Conservation (phyloP, 768 basidiomycete genomes). For the Rhizopogon vulgaris region DNA sequence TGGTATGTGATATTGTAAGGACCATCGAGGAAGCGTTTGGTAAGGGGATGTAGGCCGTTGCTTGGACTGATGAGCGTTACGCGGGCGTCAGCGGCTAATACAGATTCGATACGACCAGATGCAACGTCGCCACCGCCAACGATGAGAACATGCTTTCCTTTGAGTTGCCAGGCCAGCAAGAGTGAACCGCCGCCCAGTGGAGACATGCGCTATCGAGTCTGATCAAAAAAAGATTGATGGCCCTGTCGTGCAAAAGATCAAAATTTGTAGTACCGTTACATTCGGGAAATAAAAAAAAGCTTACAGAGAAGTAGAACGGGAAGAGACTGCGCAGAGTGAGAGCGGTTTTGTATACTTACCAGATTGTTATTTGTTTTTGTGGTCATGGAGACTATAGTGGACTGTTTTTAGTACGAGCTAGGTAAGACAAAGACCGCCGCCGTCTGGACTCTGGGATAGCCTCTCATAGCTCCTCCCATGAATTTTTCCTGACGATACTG, state of each 20-base stretch:
- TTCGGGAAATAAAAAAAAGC: background rate
- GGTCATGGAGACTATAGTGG: constrained; percentile 13
- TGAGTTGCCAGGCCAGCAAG: constrained; percentile 91
- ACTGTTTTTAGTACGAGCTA: background rate
- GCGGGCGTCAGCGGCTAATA: constrained; percentile 73
- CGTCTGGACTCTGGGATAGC: background rate
- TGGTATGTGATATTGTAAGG: constrained; percentile 53
- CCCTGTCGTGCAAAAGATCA: background rate
- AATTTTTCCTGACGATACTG: background rate
- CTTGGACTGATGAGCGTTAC: constrained; percentile 75
- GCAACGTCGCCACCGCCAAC: constrained; percentile 94
- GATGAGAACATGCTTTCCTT: constrained; percentile 75
- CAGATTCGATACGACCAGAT: constrained; percentile 78
- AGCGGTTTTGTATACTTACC: too few species aligned
- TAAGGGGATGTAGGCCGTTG: constrained; percentile 56
- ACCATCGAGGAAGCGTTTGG: constrained; percentile 45
- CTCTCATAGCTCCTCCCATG: background rate
- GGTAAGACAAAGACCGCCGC: too few species aligned
- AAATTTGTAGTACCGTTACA: too few species aligned
- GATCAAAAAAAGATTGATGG: background rate
- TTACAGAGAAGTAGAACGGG: background rate
- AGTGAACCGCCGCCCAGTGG: constrained; percentile 59
- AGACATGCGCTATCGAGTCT: background rate
- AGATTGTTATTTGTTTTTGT: constrained; percentile 1
- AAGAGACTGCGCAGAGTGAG: background rate